phyloP scores from a whole-genome alignment of 257 asterid genomes.

The Ballota nigra region DNA sequence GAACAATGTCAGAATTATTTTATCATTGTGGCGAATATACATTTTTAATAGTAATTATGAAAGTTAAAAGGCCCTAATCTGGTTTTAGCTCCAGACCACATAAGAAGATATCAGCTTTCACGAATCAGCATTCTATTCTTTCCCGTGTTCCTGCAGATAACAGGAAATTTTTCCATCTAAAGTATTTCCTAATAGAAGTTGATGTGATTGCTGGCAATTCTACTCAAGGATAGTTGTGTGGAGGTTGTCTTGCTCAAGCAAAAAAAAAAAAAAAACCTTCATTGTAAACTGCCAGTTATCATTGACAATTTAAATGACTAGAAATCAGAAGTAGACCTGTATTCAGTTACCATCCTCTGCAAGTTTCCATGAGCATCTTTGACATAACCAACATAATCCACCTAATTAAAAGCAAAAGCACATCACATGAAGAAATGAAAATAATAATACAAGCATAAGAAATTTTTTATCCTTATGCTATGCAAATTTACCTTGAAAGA shows the following conservation, averaged over 20 bases:
- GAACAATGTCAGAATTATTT: neutral
- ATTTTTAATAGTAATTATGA: neutral
- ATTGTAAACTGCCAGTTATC: slow-evolving; percentile 4
- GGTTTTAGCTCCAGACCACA: slow-evolving; percentile 8
- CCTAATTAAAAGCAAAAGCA: slow-evolving; percentile 41
- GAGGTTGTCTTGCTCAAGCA: slow-evolving; percentile 3
- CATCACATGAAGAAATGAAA: slow-evolving; percentile 18
- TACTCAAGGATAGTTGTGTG: slow-evolving; percentile 7
- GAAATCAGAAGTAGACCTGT: slow-evolving; percentile 50
- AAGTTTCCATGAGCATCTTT: slow-evolving; percentile 83
- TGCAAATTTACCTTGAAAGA: slow-evolving; percentile 61
- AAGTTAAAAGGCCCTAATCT: neutral
- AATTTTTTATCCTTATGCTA: neutral
- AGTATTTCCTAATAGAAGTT: neutral
- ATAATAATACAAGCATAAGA: slow-evolving; percentile 15
- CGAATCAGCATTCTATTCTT: neutral
- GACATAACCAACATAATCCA: slow-evolving; percentile 69
- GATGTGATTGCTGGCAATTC: neutral
- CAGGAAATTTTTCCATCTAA: slow-evolving; percentile 7
- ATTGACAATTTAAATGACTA: slow-evolving; percentile 22
- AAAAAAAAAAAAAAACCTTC: slow-evolving; percentile 14
- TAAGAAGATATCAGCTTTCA: slow-evolving; percentile 3
- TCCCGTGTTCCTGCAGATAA: slow-evolving; percentile 15
- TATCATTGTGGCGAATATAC: neutral
- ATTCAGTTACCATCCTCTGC: slow-evolving; percentile 68